Percentiles rank a stretch among this genome's conserved stretches.
phyloP scores from a whole-genome alignment of 208 protist genomes.

The Wallacemonas sp. region DNA sequence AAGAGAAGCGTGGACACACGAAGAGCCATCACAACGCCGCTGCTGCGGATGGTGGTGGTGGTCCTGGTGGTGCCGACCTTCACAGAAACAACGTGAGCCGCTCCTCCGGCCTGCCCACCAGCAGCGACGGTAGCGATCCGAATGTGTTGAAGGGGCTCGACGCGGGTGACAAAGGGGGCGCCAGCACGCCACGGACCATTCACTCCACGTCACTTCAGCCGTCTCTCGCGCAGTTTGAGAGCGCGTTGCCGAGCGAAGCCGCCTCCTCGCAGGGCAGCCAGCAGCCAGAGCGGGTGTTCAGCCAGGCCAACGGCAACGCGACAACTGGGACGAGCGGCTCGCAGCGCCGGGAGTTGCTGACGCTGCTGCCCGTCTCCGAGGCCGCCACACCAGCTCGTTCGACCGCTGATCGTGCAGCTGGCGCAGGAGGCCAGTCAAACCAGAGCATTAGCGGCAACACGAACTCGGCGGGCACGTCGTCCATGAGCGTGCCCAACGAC shows the following conservation, averaged over 20 bases:
- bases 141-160: no score
- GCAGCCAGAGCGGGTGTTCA: not conserved
- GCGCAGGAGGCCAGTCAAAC: not conserved
- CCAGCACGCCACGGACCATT: no score
- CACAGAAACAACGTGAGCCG: no score
- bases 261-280: slow-evolving; percentile 1
- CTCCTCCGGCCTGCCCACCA: not conserved
- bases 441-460: slow-evolving; percentile 3
- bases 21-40: not conserved
- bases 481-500: not conserved
- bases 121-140: no score
- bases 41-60: no score
- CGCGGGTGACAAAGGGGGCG: no score
- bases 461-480: not conserved
- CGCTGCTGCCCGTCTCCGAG: slow-evolving; percentile 1
- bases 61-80: no score
- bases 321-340: not conserved
- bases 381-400: not conserved
- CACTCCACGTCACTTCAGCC: no score
- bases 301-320: not conserved
- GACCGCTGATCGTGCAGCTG: slow-evolving; percentile 7
- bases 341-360: slow-evolving; percentile 3
- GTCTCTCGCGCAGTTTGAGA: slow-evolving; percentile 12
- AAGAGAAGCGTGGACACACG: not conserved
- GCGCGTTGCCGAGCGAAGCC: not conserved